phyloP scores from a whole-genome alignment of 176 grass and related monocot species.

The Triticum turgidum region DNA sequence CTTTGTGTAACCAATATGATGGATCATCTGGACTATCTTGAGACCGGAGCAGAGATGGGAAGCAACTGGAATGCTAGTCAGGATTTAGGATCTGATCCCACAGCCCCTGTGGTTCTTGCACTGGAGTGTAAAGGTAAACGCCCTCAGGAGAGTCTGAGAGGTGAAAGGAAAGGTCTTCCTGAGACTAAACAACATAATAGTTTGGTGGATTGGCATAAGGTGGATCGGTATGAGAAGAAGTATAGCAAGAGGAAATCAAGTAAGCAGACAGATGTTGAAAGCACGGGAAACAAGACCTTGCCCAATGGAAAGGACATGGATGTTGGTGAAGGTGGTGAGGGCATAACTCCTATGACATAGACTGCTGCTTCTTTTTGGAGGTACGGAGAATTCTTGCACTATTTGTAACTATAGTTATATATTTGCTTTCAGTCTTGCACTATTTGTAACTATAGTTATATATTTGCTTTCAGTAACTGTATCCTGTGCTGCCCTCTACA shows the following conservation, averaged over 20 bases:
- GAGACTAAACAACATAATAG: neutral
- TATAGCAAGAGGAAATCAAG: slow-evolving; percentile 48
- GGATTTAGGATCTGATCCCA: neutral
- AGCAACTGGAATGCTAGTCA: neutral
- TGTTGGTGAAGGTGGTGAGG: slow-evolving; percentile 19
- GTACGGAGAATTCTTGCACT: neutral
- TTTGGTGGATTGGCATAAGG: slow-evolving; percentile 39
- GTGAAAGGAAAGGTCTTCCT: slow-evolving; percentile 22
- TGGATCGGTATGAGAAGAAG: slow-evolving; percentile 50
- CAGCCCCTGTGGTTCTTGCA: slow-evolving; percentile 38
- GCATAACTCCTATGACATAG: slow-evolving; percentile 31
- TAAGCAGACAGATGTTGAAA: slow-evolving; percentile 21
- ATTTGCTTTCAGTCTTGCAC: neutral
- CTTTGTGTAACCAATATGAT: slow-evolving; percentile 57
- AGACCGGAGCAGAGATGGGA: neutral
- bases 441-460: neutral
- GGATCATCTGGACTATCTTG: slow-evolving; percentile 34
- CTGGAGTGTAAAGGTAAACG: slow-evolving; percentile 23
- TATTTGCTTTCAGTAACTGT: neutral
- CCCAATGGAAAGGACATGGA: neutral
- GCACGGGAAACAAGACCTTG: neutral
- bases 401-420: neutral
- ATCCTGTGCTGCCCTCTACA: neutral
- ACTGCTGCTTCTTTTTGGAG: slow-evolving; percentile 11
- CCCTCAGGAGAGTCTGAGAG: slow-evolving; percentile 9